Conservation (phyloP, 768 basidiomycete species). For the Mrakia hoshinonis region DNA sequence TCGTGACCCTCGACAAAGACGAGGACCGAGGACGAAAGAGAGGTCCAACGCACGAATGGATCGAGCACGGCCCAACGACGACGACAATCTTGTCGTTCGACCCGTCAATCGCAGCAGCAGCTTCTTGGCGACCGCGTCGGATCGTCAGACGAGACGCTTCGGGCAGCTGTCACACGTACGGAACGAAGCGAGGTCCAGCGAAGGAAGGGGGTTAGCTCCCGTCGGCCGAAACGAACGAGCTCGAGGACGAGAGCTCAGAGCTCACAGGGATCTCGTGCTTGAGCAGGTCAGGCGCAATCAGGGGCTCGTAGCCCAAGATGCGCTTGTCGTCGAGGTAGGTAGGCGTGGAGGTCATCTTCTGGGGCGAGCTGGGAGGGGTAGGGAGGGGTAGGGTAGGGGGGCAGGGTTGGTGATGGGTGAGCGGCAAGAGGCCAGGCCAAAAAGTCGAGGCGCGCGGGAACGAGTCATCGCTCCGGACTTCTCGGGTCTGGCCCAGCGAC, state of each 20-base stretch:
- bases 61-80: slow-evolving; percentile 91
- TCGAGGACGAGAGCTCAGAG: neutral
- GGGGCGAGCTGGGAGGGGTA: neutral
- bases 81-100: slow-evolving; percentile 79
- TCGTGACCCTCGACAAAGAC: too few species aligned
- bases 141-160: slow-evolving; percentile 59
- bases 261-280: slow-evolving; percentile 69
- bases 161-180: neutral
- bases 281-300: slow-evolving; percentile 84
- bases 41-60: slow-evolving; percentile 51
- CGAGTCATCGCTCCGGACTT: too few species aligned
- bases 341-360: neutral
- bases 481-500: too few species aligned
- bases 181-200: neutral
- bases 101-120: slow-evolving; percentile 71
- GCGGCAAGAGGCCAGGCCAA: too few species aligned
- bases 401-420: too few species aligned
- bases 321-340: slow-evolving; percentile 25
- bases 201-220: neutral
- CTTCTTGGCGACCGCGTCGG: slow-evolving; percentile 64
- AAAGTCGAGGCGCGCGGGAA: too few species aligned
- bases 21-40: neutral
- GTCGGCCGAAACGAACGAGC: neutral
- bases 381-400: too few species aligned
- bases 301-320: slow-evolving; percentile 64